These are phyloP conservation scores for Catenaria anguillulae DNA, from an alignment of 371 early-diverging fungal species.

Conservation along the genomic window DNA sequence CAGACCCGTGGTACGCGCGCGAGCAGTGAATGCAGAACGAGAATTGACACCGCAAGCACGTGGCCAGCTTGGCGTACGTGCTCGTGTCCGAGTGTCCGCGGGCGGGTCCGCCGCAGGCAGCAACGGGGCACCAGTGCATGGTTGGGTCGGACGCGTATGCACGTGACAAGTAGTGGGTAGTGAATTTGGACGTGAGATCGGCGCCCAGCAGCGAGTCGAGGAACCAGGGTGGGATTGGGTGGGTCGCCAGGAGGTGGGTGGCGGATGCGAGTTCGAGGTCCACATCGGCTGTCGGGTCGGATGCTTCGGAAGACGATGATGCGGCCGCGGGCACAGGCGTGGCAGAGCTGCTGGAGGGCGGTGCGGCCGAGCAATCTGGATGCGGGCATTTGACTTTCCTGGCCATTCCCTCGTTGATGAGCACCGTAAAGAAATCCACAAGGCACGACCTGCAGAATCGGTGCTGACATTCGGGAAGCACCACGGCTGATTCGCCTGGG, in stretches of 20 bases:
- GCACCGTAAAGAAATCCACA: slow-evolving; percentile 18
- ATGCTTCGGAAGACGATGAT: background rate
- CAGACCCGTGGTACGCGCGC: slow-evolving; percentile 26
- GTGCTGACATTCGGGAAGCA: slow-evolving; percentile 22
- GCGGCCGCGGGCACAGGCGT: background rate
- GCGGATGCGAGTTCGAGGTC: background rate
- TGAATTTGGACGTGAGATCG: slow-evolving; percentile 8
- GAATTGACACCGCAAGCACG: slow-evolving; percentile 21
- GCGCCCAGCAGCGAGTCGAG: background rate
- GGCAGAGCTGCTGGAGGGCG: background rate
- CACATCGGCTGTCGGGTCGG: background rate
- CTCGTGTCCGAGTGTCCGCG: slow-evolving; percentile 12
- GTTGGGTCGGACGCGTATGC: slow-evolving; percentile 15
- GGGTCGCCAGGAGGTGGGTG: background rate
- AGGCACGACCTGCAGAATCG: slow-evolving; percentile 23
- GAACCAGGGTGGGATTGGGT: background rate
- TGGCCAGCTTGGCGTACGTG: slow-evolving; percentile 17
- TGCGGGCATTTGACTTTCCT: slow-evolving; percentile 20
- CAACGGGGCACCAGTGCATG: slow-evolving; percentile 24
- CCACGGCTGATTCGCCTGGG: slow-evolving; percentile 16
- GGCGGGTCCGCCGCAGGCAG: slow-evolving; percentile 14
- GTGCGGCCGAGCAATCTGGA: slow-evolving; percentile 11
- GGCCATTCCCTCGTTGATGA: slow-evolving; percentile 21
- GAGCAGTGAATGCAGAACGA: slow-evolving; percentile 24
- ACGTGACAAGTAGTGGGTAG: slow-evolving; percentile 12